Evolutionary conservation across 257 asterid genomes (phyloP).

Genomic region (Cruciata laevipes): DNA sequence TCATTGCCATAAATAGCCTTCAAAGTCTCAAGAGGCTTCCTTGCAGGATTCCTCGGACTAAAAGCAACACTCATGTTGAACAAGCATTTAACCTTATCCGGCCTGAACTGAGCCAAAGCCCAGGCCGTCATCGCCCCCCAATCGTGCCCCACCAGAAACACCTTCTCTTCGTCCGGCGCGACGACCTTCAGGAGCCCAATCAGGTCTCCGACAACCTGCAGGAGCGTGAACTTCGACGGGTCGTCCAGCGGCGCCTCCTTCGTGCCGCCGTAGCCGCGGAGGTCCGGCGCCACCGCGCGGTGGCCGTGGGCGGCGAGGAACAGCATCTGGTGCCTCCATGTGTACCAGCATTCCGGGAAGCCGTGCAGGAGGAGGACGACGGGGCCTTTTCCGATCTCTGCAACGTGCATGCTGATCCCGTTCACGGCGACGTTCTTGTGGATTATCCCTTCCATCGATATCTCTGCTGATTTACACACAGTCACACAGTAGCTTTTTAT

Average conservation of each 20-base stretch:
- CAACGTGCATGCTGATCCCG: conserved; percentile 58
- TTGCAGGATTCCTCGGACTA: neutral
- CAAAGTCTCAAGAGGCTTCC: neutral
- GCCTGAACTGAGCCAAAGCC: conserved; percentile 25
- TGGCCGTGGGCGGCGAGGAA: conserved; percentile 52
- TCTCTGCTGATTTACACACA: conserved; percentile 11
- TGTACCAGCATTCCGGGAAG: conserved; percentile 80
- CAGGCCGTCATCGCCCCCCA: conserved; percentile 81
- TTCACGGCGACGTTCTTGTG: conserved; percentile 40
- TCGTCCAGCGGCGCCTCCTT: conserved; percentile 37
- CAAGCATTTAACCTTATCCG: neutral
- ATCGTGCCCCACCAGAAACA: conserved; percentile 77
- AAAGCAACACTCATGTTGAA: neutral
- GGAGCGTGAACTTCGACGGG: conserved; percentile 46
- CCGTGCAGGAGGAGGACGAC: conserved; percentile 73
- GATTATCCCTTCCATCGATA: conserved; percentile 41
- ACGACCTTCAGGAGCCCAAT: conserved; percentile 36
- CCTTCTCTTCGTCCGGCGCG: conserved; percentile 39
- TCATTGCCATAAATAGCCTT: neutral
- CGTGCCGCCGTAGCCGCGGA: conserved; percentile 74
- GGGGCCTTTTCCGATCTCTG: conserved; percentile 64
- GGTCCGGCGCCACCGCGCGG: conserved; percentile 72
- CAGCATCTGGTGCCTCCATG: conserved; percentile 75
- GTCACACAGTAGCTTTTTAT: neutral
- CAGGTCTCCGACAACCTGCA: conserved; percentile 58